Base-by-base conservation (phyloP, 2,329 filamentous ascomycete species). In the Aspergillus fijiensis region DNA sequence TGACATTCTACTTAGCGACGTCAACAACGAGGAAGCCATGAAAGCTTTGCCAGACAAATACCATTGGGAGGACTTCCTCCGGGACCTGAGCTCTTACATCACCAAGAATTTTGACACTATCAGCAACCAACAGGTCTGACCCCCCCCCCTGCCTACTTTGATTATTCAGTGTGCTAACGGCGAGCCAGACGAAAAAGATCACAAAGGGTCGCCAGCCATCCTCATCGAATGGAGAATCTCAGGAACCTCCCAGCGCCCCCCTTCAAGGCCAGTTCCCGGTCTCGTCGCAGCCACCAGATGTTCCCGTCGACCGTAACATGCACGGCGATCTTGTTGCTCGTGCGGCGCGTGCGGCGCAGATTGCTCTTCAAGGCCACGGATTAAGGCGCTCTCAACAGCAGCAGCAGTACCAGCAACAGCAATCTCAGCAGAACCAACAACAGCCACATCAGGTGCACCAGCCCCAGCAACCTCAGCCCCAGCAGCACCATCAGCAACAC, bases 51-150 rank as follows among this genome's bases (percentile, higher is more conserved):
- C 83, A 0, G 81, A 85, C 63, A 86, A 83, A 66, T 88, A 87
- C 65, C 80, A 82, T 31, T 89, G 87, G 87, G 82, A 84, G 54
- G 84, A 87, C 60, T 88, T 89, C 60, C 74, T 88, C 16, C 79
- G 81, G 23, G 84, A 86, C 61, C 80, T 88, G 16, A 83, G 81
- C 51, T 77, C 77, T 12, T 85, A 86, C 70, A 80, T 89, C 51
- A 81, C 79, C 55, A 85, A 86, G 67, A 83, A 84, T 58, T 82
- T 85, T 59, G 84, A 85, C 58, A 71, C 77, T 12, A 78, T 84
- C 51, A 77, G 79, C 57, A 76, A 76, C n/a, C 79, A 78, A 62
- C 79, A 77, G 68, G 79, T 82, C 61, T 60, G 75, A 69, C 52
- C 23, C 48, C 21, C 48, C 21, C n/a, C 21, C 21, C 19, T 14